Base-by-base conservation (phyloP, 1,284 basidiomycete genomes). In the Ceratobasidium sp. region DNA sequence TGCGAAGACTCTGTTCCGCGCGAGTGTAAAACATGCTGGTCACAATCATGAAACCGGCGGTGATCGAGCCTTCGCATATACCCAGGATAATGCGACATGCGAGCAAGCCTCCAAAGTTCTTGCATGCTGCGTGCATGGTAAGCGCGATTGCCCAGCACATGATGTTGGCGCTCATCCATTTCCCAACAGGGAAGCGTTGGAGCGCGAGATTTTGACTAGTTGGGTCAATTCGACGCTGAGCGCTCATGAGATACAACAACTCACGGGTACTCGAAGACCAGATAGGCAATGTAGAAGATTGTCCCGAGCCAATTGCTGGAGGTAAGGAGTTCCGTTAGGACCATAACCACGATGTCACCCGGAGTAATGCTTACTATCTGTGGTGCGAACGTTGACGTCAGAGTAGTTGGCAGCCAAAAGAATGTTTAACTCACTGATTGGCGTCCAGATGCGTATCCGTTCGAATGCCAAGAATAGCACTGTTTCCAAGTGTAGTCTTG, bases 231-330 rank as follows among this genome's bases (percentile, higher is more conserved):
- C 9, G 12, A 36, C 5, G 18, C 11, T 28, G 14, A 49, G 16
- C 11, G 23, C 12, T 8, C 8, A 4, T 12, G 33, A 28, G 16
- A 12, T 8, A 6, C 8, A 21, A 18, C 7, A 30, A 77, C 76
- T 51, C 77, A 78, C 12, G 79, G 79, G 54, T 77, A 77, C 51
- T 80, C 77, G 56, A 79, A 80, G 23, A 77, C 74, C 21, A 80
- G 62, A 63, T 78, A 79, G 1, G 79, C 80, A 54, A 80, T 76
- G 73, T 81, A 80, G 76, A 81, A 81, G 3, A 79, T 79, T 0
- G 79, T 76, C 30, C 77, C 76, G 30, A 80, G 75, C 44, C 76
- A 78, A 70, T 79, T 80, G 62, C 69, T 71, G 21, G 14, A 14
- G 21, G 25, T 7, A 28, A 11, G 7, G 23, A 28, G n/a, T 23